Conservation (phyloP, 306 rosid genomes). For the Dryas alaskensis region DNA sequence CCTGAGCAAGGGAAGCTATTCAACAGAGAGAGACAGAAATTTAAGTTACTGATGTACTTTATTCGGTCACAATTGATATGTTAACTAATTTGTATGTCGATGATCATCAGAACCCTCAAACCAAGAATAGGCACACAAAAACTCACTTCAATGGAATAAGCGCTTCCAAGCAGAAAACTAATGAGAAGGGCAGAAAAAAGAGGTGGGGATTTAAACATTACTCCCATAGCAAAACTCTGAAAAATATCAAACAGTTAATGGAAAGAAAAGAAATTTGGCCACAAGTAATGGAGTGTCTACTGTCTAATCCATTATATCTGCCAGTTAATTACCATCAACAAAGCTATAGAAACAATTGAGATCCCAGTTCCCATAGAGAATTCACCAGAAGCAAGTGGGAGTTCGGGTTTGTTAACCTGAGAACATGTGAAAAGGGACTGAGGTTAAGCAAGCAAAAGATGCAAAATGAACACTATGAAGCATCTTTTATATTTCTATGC, state of each 20-base stretch:
- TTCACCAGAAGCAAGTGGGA: constrained; percentile 30
- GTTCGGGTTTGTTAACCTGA: constrained; percentile 26
- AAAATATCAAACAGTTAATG: not conserved
- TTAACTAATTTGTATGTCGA: too few species aligned
- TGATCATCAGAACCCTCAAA: not conserved
- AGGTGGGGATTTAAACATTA: constrained; percentile 22
- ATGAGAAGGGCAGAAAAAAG: constrained; percentile 19
- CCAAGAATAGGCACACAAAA: not conserved
- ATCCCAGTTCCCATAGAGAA: constrained; percentile 25
- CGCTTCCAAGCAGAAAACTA: constrained; percentile 23
- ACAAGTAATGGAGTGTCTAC: too few species aligned
- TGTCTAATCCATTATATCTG: not conserved
- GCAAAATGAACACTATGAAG: not conserved
- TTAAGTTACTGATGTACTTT: too few species aligned
- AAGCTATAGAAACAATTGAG: constrained; percentile 16
- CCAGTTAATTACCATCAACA: constrained; percentile 11
- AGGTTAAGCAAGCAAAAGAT: not conserved
- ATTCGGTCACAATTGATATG: too few species aligned
- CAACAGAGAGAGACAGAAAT: not conserved
- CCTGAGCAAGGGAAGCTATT: constrained; percentile 24
- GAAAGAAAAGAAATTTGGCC: too few species aligned
- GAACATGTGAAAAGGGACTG: not conserved
- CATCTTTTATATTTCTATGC: not conserved
- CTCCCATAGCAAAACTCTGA: constrained; percentile 31
- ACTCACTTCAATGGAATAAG: constrained; percentile 26